These are phyloP conservation scores for Aspergillus phoenicis DNA, from an alignment of 2,329 filamentous ascomycete genomes.

Conservation along the genomic window DNA sequence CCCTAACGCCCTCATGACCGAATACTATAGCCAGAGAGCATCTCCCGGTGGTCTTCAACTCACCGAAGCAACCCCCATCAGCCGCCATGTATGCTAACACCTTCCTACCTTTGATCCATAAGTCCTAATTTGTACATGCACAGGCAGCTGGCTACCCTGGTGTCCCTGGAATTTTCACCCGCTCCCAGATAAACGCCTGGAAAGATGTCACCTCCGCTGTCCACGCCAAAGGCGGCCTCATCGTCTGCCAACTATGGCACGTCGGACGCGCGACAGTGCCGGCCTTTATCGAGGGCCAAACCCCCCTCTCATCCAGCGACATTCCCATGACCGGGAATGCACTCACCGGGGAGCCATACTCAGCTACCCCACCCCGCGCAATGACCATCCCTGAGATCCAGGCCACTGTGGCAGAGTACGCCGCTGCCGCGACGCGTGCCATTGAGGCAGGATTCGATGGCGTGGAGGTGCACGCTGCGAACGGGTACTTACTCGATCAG, in stretches of 20 bases:
- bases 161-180: slow-evolving; percentile 35
- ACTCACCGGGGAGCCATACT: slow-evolving; percentile 39
- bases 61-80: slow-evolving; percentile 39
- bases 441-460: slow-evolving; percentile 54
- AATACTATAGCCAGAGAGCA: slow-evolving; percentile 39
- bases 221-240: slow-evolving; percentile 34
- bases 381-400: slow-evolving; percentile 47
- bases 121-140: too few relatives aligned
- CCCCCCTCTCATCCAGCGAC: slow-evolving; percentile 30
- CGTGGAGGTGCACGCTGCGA: slow-evolving; percentile 52
- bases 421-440: slow-evolving; percentile 46
- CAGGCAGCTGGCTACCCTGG: slow-evolving; percentile 34
- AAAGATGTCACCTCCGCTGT: slow-evolving; percentile 37
- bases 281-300: slow-evolving; percentile 39
- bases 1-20: slow-evolving; percentile 31
- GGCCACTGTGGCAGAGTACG: slow-evolving; percentile 41
- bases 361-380: slow-evolving; percentile 30
- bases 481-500: slow-evolving; percentile 68
- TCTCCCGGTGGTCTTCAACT: slow-evolving; percentile 36
- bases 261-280: slow-evolving; percentile 43
- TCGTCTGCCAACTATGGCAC: slow-evolving; percentile 41
- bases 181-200: slow-evolving; percentile 35
- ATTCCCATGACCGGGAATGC: slow-evolving; percentile 44
- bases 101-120: neutral
- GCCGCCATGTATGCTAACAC: slow-evolving; percentile 24